A percentile compares a stretch with the other conserved stretches of the same genome.
These are phyloP conservation scores for Cymbopogon citratus DNA, from an alignment of 176 grass and related monocot genomes.

Conservation along the genomic window DNA sequence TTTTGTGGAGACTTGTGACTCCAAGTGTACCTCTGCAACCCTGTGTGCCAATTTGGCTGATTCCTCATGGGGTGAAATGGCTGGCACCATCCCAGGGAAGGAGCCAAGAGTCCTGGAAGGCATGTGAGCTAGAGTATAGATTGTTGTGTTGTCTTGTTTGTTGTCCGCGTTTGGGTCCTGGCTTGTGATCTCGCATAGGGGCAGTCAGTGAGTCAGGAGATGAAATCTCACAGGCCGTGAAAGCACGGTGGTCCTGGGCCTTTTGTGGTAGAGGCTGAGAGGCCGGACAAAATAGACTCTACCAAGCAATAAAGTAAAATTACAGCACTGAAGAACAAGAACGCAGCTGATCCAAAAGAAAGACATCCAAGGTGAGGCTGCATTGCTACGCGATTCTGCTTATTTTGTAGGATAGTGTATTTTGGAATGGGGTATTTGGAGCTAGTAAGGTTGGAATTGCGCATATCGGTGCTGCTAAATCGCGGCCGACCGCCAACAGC, in stretches of 20 bases:
- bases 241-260: not conserved
- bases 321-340: not conserved
- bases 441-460: not conserved
- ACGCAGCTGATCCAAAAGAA: not conserved
- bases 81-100: conserved; percentile 16
- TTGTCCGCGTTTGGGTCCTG: not conserved
- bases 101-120: conserved; percentile 35
- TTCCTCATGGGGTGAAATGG: conserved; percentile 17
- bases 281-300: conserved; percentile 37
- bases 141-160: conserved; percentile 16
- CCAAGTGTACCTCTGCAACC: conserved; percentile 21
- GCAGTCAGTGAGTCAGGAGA: not conserved
- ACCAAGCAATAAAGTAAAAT: not conserved
- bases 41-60: conserved; percentile 15
- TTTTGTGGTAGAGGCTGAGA: not conserved
- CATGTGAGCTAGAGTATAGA: conserved; percentile 49
- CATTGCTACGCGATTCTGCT: not conserved
- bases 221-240: conserved; percentile 18
- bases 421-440: not conserved
- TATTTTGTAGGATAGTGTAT: not conserved
- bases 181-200: not conserved
- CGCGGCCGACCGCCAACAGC: too few relatives aligned
- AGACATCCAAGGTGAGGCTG: not conserved
- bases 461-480: too few relatives aligned
- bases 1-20: conserved; percentile 34